Base-by-base conservation (phyloP, 2,329 filamentous ascomycete species). In the Tolypocladium tropicale region DNA sequence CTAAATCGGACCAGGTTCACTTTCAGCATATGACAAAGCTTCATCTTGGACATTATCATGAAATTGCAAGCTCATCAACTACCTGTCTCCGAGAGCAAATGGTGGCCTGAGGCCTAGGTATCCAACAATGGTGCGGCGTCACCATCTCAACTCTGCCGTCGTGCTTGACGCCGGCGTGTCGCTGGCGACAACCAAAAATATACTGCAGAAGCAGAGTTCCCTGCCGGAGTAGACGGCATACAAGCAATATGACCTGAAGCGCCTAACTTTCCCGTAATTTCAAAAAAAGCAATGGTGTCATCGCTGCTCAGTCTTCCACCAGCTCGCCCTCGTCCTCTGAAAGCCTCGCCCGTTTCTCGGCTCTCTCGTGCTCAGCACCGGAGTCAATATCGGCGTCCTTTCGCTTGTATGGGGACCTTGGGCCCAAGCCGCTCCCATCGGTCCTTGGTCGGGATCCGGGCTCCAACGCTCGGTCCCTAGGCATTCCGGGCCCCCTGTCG, bases 271-370 rank as follows among this genome's bases (percentile, higher is more conserved):
- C 32, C 18, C n/a, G 30, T 37, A 28, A 32, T 18, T 3, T 32
- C 28, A 12, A 16, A 39, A 18, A 12, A n/a, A n/a, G n/a, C n/a
- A n/a, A n/a, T n/a, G n/a, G n/a, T n/a, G n/a, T n/a, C n/a, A n/a
- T n/a, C 23, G 16, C 16, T 33, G 23, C 18, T 53, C 56, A 70
- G 37, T 70, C 67, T 57, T 74, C 72, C 34, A 72, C 62, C 39
- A 78, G 70, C 60, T 79, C 77, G 34, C 77, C 77, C 57, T 79
- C 76, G 52, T 79, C 76, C 55, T 77, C 74, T 0, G 75, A 78
- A 32, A 76, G 64, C 53, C 72, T 71, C 52, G 70, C 70, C n/a
- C 75, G 69, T 58, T 79, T 79, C 59, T 72, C 70, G 1, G 72
- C 71, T 28, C 71, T 67, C 28, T 66, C 70, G 36, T 72, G 72